phyloP scores from a whole-genome alignment of 116 monocot genomes.

The Zostera marina region DNA sequence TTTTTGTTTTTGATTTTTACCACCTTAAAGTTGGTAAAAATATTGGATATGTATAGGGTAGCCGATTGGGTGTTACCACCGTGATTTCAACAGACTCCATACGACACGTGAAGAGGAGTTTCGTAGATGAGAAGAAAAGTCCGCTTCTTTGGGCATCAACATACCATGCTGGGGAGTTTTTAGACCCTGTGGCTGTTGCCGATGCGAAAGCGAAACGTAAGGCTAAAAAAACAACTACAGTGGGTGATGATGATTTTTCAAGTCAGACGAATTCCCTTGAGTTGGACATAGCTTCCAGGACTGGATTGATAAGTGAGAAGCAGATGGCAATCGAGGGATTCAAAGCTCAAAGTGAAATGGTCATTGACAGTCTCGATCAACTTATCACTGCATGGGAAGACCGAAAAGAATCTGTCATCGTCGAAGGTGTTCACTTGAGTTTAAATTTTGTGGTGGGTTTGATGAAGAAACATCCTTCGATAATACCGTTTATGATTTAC shows the following conservation, averaged over 20 bases:
- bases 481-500: slow-evolving; percentile 75
- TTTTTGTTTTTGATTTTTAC: no score
- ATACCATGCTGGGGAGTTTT: slow-evolving; percentile 63
- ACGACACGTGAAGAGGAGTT: slow-evolving; percentile 73
- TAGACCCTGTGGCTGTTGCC: slow-evolving; percentile 48
- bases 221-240: slow-evolving; percentile 21
- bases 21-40: no score
- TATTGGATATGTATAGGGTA: slow-evolving; percentile 18
- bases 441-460: slow-evolving; percentile 88
- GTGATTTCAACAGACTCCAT: slow-evolving; percentile 72
- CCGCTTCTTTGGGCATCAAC: slow-evolving; percentile 66
- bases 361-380: slow-evolving; percentile 82
- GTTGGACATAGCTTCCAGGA: no score
- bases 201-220: slow-evolving; percentile 40
- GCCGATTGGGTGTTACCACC: slow-evolving; percentile 55
- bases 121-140: slow-evolving; percentile 41
- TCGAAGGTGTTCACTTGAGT: slow-evolving; percentile 88
- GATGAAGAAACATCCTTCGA: slow-evolving; percentile 80
- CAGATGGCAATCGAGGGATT: slow-evolving; percentile 83
- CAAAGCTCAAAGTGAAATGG: slow-evolving; percentile 94
- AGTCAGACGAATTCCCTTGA: not conserved
- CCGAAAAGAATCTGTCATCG: slow-evolving; percentile 74
- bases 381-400: slow-evolving; percentile 90
- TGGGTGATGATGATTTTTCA: not conserved
- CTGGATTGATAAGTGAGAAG: slow-evolving; percentile 34